These are phyloP conservation scores for Nepenthes gracilis DNA, from an alignment of 148 eudicot species.

Conservation along the genomic window DNA sequence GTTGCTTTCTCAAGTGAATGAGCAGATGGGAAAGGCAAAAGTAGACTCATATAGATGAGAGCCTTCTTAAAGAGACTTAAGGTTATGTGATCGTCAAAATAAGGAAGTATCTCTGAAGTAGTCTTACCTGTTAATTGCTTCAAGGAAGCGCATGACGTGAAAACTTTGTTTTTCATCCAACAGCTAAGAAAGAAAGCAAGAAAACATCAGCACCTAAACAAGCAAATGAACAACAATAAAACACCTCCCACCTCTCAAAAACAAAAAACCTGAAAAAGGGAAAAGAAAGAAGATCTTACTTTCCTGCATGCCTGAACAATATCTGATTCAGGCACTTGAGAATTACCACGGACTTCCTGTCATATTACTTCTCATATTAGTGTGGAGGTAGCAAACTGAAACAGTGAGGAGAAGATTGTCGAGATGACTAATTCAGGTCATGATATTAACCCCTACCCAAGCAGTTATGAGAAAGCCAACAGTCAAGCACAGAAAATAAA, in stretches of 20 bases:
- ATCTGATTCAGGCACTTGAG: constrained; percentile 66
- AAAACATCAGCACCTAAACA: background rate
- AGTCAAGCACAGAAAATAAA: too few species aligned
- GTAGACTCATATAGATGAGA: too few species aligned
- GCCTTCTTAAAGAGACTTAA: too few species aligned
- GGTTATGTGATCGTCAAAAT: background rate
- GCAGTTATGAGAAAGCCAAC: too few species aligned
- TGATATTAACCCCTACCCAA: too few species aligned
- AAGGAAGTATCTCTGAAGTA: background rate
- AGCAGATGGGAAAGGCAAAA: too few species aligned
- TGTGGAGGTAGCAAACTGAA: too few species aligned
- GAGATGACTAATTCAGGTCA: too few species aligned
- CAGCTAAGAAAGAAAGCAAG: constrained; percentile 31
- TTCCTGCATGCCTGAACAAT: constrained; percentile 64
- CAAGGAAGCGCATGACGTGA: constrained; percentile 68
- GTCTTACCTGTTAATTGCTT: constrained; percentile 71
- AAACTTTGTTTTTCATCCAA: constrained; percentile 53
- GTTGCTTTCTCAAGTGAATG: too few species aligned
- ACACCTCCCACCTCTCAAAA: background rate
- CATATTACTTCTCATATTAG: background rate
- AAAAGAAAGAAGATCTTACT: constrained; percentile 30
- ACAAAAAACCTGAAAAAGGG: background rate
- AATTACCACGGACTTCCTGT: constrained; percentile 69
- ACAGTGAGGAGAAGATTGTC: too few species aligned
- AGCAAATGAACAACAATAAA: too few species aligned